Evolutionary conservation across 2,329 filamentous ascomycete species (phyloP), one percentile per base, ranked within the genome.

Genomic region (Lachnum nothofagi): DNA sequence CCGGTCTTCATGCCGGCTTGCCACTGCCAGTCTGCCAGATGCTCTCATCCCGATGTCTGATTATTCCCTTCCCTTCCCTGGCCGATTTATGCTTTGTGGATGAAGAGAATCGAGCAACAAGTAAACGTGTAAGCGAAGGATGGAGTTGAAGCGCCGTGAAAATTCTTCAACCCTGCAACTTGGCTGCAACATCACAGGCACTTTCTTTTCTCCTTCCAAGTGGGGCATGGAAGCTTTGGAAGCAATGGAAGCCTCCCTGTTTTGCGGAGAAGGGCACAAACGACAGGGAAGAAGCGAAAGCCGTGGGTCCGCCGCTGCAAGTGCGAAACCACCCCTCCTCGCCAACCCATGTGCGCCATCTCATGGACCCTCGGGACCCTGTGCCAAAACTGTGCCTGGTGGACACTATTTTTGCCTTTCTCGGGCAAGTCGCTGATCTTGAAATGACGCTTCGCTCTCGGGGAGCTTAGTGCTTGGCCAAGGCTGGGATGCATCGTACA

Each of bases 181-280:
- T 46, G 42, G 44, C 14, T 14, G 9, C 24, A 29, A n/a, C 44
- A 14, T 40, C 12, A 20, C 35, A 19, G 12, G 19, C 12, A 8
- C 16, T 40, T 46, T 22, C 40, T 19, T 31, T 41, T 44, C 35
- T 8, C 19, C n/a, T 42, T 14, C 19, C 29, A 14, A 17, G 34
- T 49, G 50, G 44, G 39, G 22, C 46, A 46, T 56, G 42, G 51
- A 58, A 52, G 53, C 49, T 31, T 23, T 58, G 34, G 55, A 58
- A 44, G 40, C 14, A 16, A 19, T 37, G 19, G 33, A 25, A 25
- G 34, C 14, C n/a, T 33, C 35, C 20, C 8, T 20, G 34, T 47
- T 50, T 54, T 58, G 53, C 44, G 55, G 55, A 51, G 57, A 40
- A 49, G 5, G 35, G 16, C 24, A 24, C 31, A n/a, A 40, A 16